These are phyloP conservation scores for Leccinum angustisporum DNA, from an alignment of 1,284 basidiomycete species.

Conservation along the genomic window DNA sequence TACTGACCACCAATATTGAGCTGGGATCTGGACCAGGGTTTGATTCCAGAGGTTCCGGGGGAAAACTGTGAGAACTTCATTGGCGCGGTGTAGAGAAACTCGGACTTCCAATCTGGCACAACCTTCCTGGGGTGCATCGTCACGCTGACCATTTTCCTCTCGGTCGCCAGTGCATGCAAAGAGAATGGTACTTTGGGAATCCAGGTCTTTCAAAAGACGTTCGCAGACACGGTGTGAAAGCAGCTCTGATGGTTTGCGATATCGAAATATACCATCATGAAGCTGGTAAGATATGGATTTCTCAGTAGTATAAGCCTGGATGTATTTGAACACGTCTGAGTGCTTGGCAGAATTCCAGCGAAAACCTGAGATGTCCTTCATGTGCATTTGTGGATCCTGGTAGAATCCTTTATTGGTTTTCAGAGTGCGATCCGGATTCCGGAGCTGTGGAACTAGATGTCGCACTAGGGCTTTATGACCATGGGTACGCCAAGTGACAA, in stretches of 20 bases:
- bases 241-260: background rate
- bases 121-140: slow-evolving; percentile 1
- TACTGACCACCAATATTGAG: slow-evolving; percentile 3
- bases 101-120: slow-evolving; percentile 8
- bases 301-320: slow-evolving; percentile 19
- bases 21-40: slow-evolving; percentile 5
- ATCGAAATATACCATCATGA: slow-evolving; percentile 3
- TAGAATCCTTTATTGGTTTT: background rate
- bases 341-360: background rate
- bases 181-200: slow-evolving; percentile 4
- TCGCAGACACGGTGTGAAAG: background rate
- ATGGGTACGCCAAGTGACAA: background rate
- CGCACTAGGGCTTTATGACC: background rate
- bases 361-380: slow-evolving; percentile 11
- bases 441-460: background rate
- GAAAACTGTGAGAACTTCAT: background rate
- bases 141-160: background rate
- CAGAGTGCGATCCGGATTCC: background rate
- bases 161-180: background rate
- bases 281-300: slow-evolving; percentile 18
- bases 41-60: background rate
- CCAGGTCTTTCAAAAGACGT: background rate
- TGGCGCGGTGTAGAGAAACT: background rate
- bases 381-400: slow-evolving; percentile 5
- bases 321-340: background rate